Base-by-base conservation (phyloP, 768 basidiomycete genomes). In the Calvatia gigantea region DNA sequence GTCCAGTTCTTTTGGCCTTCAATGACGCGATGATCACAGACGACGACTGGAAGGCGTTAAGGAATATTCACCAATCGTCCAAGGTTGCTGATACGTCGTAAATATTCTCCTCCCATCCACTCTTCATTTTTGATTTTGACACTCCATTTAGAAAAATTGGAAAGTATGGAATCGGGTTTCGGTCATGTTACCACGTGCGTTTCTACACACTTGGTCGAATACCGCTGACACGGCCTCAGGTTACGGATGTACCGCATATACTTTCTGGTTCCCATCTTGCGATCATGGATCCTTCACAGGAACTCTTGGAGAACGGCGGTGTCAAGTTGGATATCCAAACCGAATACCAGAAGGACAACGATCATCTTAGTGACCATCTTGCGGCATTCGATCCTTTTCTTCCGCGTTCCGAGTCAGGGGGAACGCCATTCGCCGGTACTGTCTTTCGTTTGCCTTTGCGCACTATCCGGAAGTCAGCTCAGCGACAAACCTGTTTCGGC, bases 231-330 rank as follows among this genome's bases (percentile, higher is more conserved):
- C 44, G 5, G 39, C 39, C 35, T n/a, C 42, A 82, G 80, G 58
- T 80, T 4, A 79, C 79, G 1, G 80, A 82, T 60, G 71, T 63
- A 15, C 78, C 78, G 0, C 78, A 81, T 62, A 72, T 81, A 19
- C 63, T 81, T 1, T 82, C 81, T 0, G 73, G 66, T 3, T 35
- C 64, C 4, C 62, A 60, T 1, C 60, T 82, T 4, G 74, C 67
- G 0, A 69, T 80, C 23, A 71, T 80, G 12, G 80, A 81, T 54
- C 79, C 79, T 1, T 66, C 75, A 41, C 58, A 66, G 17, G 51
- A 41, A 11, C 69, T 72, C 53, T 56, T 61, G 9, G 50, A 59
- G 8, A 25, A 25, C 5, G 71, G 70, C 1, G 75, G 76, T 29
- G 61, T 62, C 9, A 68, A 58, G 54, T 51, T 73, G n/a, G 57